Conservation (phyloP, 352 stramenopile species). For the Phytopythium oedochilum region DNA sequence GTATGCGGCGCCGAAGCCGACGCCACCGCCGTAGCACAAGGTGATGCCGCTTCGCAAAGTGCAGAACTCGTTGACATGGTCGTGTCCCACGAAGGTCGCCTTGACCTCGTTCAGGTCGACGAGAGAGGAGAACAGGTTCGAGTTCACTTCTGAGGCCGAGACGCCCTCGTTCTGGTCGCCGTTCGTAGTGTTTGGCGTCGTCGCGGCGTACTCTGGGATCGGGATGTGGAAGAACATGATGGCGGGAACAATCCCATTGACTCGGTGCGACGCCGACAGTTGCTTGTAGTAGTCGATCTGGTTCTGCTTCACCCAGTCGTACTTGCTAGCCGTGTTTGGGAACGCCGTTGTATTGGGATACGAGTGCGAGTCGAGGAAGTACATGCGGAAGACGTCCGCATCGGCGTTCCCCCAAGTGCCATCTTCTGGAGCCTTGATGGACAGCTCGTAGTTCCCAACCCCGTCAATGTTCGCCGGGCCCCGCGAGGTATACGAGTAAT, state of each 20-base stretch:
- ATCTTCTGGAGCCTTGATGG: conserved; percentile 25
- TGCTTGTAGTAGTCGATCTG: conserved; percentile 43
- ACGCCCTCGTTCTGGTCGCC: conserved; percentile 38
- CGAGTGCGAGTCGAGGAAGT: conserved; percentile 50
- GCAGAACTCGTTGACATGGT: conserved; percentile 64
- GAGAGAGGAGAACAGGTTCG: conserved; percentile 34
- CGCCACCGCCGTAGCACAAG: conserved; percentile 51
- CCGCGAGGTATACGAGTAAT: conserved; percentile 34
- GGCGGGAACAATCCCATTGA: conserved; percentile 14
- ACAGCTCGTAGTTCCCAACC: conserved; percentile 54
- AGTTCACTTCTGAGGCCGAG: conserved; percentile 30
- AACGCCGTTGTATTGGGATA: conserved; percentile 22
- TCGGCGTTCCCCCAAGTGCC: conserved; percentile 23
- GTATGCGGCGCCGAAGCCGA: conserved; percentile 40
- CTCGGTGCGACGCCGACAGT: conserved; percentile 20
- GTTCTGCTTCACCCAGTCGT: conserved; percentile 50
- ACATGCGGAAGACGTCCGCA: conserved; percentile 47
- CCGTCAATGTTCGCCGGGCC: conserved; percentile 30
- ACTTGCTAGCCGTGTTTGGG: conserved; percentile 26
- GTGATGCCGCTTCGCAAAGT: conserved; percentile 33
- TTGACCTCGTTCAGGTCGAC: conserved; percentile 54
- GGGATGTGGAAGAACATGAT: conserved; percentile 75
- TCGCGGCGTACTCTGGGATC: conserved; percentile 36
- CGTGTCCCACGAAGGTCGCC: conserved; percentile 49
- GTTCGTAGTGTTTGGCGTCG: conserved; percentile 9